Percentiles rank a stretch among this genome's conserved stretches.
Conservation (phyloP, 1,284 basidiomycete species). For the Puccinia horiana region DNA sequence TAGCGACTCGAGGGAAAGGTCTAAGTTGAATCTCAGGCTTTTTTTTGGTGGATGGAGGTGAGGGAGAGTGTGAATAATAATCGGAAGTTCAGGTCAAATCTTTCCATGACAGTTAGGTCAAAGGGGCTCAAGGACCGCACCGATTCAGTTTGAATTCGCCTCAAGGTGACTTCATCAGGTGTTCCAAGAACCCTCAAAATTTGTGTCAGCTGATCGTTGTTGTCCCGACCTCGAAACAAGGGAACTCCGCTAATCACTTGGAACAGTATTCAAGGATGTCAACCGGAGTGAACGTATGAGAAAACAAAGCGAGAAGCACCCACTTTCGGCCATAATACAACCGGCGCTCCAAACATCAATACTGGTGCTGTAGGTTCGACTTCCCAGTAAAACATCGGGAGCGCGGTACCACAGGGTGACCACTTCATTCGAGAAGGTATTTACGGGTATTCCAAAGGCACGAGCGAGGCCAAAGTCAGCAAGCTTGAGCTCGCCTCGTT, state of each 20-base stretch:
- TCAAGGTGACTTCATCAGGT: slow-evolving; percentile 82
- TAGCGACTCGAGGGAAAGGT: slow-evolving; percentile 84
- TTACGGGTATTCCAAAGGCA: slow-evolving; percentile 92
- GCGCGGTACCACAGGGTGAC: slow-evolving; percentile 99
- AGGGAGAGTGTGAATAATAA: neutral
- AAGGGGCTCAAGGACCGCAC: slow-evolving; percentile 61
- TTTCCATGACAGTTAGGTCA: slow-evolving; percentile 42
- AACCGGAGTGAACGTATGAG: neutral
- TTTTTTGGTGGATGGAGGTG: slow-evolving; percentile 57
- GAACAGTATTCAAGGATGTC: neutral
- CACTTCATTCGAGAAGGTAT: slow-evolving; percentile 90
- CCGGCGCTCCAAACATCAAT: slow-evolving; percentile 99
- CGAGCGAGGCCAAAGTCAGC: slow-evolving; percentile 68
- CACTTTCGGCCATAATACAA: slow-evolving; percentile 88
- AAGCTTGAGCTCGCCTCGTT: slow-evolving; percentile 94
- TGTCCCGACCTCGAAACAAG: slow-evolving; percentile 94
- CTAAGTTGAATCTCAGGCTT: slow-evolving; percentile 89
- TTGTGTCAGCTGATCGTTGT: slow-evolving; percentile 94
- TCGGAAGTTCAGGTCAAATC: neutral
- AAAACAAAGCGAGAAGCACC: slow-evolving; percentile 5
- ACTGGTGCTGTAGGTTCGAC: slow-evolving; percentile 94
- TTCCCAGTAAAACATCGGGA: slow-evolving; percentile 94
- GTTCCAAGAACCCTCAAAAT: slow-evolving; percentile 98
- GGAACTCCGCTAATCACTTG: slow-evolving; percentile 89
- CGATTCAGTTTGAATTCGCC: slow-evolving; percentile 87